Percentiles rank a stretch among this genome's conserved stretches.
Evolutionary conservation across 768 basidiomycete species (phyloP).

Genomic region (Cystofilobasidium macerans): DNA sequence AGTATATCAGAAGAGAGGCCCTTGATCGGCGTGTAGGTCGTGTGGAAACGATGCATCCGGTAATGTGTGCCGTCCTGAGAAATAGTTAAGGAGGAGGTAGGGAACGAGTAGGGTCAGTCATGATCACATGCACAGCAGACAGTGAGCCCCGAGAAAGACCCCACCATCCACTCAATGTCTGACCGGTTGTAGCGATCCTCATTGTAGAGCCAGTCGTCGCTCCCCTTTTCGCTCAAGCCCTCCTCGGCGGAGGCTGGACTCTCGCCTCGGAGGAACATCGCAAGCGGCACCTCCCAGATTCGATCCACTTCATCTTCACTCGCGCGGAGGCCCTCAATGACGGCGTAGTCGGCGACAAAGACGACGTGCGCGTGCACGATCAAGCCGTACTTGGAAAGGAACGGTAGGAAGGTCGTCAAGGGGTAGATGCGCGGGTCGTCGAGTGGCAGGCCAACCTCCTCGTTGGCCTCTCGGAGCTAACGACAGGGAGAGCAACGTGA

Average conservation of each 20-base stretch:
- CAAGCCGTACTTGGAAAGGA: conserved; percentile 23
- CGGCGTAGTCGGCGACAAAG: conserved; percentile 5
- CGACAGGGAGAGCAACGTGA: not conserved
- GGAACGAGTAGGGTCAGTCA: not conserved
- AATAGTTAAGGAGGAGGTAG: not conserved
- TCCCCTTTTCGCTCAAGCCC: conserved; percentile 16
- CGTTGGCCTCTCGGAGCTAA: conserved; percentile 23
- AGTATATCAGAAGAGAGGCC: conserved; percentile 24
- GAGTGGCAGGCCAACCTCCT: conserved; percentile 17
- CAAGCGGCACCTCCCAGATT: conserved; percentile 17
- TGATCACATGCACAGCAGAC: not conserved
- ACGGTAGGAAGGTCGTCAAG: conserved; percentile 13
- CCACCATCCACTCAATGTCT: conserved; percentile 17
- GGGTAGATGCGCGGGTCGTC: conserved; percentile 6
- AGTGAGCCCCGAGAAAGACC: not conserved
- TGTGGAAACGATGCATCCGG: conserved; percentile 25
- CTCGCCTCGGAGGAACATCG: not conserved
- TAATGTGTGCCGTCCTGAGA: conserved; percentile 12
- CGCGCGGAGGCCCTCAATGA: conserved; percentile 15
- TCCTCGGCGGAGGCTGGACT: not conserved
- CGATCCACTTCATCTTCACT: conserved; percentile 20
- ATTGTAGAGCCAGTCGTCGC: conserved; percentile 23
- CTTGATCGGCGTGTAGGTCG: conserved; percentile 22
- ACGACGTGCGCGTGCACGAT: conserved; percentile 24
- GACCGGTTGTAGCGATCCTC: conserved; percentile 11